Evolutionary conservation across 2,329 filamentous ascomycete genomes (phyloP).

Genomic region (Knoxdaviesia capensis): DNA sequence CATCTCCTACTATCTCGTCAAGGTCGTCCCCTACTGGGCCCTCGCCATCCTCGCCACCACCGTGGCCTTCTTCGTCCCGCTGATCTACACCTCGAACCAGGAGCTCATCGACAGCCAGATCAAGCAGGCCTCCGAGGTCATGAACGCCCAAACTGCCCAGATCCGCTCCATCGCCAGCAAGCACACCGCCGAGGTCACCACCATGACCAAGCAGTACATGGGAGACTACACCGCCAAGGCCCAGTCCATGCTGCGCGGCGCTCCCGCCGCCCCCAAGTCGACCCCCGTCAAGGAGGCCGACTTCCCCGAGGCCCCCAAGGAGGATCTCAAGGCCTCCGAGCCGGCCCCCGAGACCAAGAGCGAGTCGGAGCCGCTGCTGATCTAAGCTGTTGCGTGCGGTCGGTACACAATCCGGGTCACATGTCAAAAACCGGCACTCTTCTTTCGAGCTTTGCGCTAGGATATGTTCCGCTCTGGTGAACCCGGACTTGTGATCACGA

Average conservation of each 20-base stretch:
- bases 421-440: too few species aligned
- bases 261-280: conserved; percentile 20
- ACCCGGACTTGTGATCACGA: too few species aligned
- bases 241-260: conserved; percentile 38
- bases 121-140: conserved; percentile 32
- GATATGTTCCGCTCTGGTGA: too few species aligned
- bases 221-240: conserved; percentile 50
- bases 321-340: conserved; percentile 13
- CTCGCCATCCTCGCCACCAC: conserved; percentile 40
- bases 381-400: not conserved
- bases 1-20: conserved; percentile 47
- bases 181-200: conserved; percentile 41
- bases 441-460: too few species aligned
- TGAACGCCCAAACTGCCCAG: conserved; percentile 43
- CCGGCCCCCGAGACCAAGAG: not conserved
- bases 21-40: conserved; percentile 51
- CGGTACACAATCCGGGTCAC: too few species aligned
- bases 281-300: conserved; percentile 13
- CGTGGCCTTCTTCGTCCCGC: conserved; percentile 38
- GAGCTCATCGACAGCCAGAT: conserved; percentile 47
- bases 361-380: conserved; percentile 2
- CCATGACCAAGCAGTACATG: conserved; percentile 46
- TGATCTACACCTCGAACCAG: conserved; percentile 47
- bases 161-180: conserved; percentile 40
- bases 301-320: conserved; percentile 17